Percentiles rank a stretch among this genome's conserved stretches.
These are phyloP conservation scores for Plenodomus lindquistii DNA, from an alignment of 2,329 filamentous ascomycete genomes.

Conservation along the genomic window DNA sequence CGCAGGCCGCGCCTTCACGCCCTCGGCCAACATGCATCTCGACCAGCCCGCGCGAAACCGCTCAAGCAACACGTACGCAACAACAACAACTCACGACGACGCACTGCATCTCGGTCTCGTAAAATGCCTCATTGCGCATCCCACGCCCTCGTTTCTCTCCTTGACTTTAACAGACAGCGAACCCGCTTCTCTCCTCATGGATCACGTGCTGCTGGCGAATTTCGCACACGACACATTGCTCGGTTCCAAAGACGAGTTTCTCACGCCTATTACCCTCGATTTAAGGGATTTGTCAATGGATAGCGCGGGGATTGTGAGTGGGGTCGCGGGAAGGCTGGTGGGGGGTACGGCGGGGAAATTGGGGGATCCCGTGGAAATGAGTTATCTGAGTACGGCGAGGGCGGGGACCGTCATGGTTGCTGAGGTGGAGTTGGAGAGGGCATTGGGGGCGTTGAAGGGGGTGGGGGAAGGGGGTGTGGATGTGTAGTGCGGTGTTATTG, in stretches of 20 bases:
- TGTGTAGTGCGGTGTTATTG: not conserved
- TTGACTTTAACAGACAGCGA: conserved; percentile 74
- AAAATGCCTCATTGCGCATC: conserved; percentile 52
- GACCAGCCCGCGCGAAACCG: conserved; percentile 75
- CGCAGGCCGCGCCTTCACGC: conserved; percentile 59
- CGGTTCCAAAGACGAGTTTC: conserved; percentile 70
- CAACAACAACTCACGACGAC: conserved; percentile 45
- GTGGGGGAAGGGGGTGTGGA: conserved; percentile 32
- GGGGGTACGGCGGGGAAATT: conserved; percentile 61
- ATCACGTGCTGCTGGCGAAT: conserved; percentile 66
- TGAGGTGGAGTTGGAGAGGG: conserved; percentile 72
- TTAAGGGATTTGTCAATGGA: conserved; percentile 79
- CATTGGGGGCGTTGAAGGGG: conserved; percentile 68
- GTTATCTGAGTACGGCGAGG: conserved; percentile 84
- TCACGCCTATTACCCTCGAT: conserved; percentile 88
- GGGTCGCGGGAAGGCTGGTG: conserved; percentile 81
- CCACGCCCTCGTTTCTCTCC: conserved; percentile 70
- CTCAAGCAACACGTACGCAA: conserved; percentile 34
- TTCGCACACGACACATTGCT: conserved; percentile 67
- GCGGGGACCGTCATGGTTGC: conserved; percentile 88
- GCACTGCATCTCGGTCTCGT: conserved; percentile 53
- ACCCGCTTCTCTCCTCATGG: conserved; percentile 72
- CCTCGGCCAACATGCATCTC: conserved; percentile 50
- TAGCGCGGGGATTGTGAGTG: conserved; percentile 92
- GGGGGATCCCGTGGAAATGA: conserved; percentile 69